Base-by-base conservation (phyloP, 257 asterid genomes). In the Solanum verrucosum region DNA sequence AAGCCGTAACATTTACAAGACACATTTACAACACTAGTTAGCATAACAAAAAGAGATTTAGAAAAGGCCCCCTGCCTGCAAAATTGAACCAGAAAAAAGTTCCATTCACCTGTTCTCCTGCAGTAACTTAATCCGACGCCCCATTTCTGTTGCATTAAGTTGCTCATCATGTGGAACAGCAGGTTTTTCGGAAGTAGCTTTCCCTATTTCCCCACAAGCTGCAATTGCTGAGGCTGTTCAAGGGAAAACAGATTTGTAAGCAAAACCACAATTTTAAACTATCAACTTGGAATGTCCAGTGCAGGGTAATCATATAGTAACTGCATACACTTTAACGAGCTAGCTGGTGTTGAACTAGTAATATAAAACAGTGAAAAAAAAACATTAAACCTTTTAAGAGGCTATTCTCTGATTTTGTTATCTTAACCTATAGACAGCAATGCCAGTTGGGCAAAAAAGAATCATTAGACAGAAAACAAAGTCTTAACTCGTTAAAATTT, bases 191-290 rank as follows among this genome's bases (percentile, higher is more conserved):
- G 95, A 87, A 86, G 91, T 72, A 56, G 90, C 88, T 91, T 71
- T 92, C 86, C 90, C 98, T 90, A 92, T 77, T 87, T 95, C 98
- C 90, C 94, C 89, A 74, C 92, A 91, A 86, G 82, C 73, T 31
- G 93, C 95, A 75, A 96, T 91, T 87, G 97, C 98, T 83, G 84
- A 89, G 85, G 95, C 99, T 96, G 98, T 89, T 89, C 92, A 92
- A 70, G 68, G 42, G 42, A 13, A 46, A 29, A 10, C 42, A 16
- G 18, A 5, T 29, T 42, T 38, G 59, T 34, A 42, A 65, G 15
- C 10, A 67, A 56, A 35, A 29, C 38, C 29, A 40, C 6, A 67
- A 77, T 16, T 73, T 23, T 20, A 79, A 63, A 46, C 3, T 44
- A 29, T 34, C 68, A 46, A 46, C 42, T 77, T 46, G 85, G 68